phyloP scores from a whole-genome alignment of 176 grass and related monocot genomes.

The Oryza brachyantha region DNA sequence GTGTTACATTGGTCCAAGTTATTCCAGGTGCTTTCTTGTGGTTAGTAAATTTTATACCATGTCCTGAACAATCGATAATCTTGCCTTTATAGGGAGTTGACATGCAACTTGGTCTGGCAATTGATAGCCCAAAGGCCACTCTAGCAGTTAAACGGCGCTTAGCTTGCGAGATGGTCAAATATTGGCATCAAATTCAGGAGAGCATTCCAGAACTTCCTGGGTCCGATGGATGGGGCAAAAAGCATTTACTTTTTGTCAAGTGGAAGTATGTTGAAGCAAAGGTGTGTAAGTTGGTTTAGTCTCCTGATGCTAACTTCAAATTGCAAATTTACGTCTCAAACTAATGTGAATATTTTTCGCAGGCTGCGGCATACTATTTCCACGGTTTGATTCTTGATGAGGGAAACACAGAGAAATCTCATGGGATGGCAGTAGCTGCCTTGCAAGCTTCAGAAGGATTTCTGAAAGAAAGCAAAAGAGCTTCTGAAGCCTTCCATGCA shows the following conservation, averaged over 20 bases:
- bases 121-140: constrained; percentile 92
- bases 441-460: constrained; percentile 86
- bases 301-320: constrained; percentile 5
- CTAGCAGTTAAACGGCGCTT: constrained; percentile 92
- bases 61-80: constrained; percentile 9
- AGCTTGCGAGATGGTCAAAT: constrained; percentile 98
- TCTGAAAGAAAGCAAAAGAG: constrained; percentile 85
- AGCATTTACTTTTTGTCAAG: constrained; percentile 80
- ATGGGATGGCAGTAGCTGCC: constrained; percentile 78
- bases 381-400: constrained; percentile 98
- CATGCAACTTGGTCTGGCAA: constrained; percentile 95
- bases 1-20: background rate
- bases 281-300: constrained; percentile 30
- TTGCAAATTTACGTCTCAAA: background rate
- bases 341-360: constrained; percentile 11
- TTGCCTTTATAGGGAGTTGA: constrained; percentile 64
- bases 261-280: constrained; percentile 98
- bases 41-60: background rate
- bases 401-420: constrained; percentile 98
- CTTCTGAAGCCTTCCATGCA: constrained; percentile 67
- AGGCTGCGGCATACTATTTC: constrained; percentile 98
- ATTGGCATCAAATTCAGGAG: constrained; percentile 87
- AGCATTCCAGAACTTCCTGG: constrained; percentile 64
- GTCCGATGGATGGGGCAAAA: constrained; percentile 77
- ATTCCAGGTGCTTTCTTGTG: background rate